A percentile compares a stretch with the other conserved stretches of the same genome.
These are phyloP conservation scores for Ascosphaera acerosa DNA, from an alignment of 2,329 filamentous ascomycete genomes.

Conservation along the genomic window DNA sequence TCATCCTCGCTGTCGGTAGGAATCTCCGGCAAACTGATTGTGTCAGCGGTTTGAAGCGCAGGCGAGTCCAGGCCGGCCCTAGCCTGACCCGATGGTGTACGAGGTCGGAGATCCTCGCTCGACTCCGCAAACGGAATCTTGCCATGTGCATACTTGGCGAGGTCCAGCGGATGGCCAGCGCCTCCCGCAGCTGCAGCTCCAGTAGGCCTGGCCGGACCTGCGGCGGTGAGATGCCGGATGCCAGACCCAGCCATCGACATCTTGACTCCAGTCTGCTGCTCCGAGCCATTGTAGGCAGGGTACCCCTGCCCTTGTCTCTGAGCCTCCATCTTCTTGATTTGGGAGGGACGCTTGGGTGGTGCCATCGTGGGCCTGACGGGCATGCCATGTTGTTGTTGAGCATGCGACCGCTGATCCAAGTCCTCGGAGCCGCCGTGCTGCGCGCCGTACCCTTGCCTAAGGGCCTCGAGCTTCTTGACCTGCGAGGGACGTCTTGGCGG, in stretches of 20 bases:
- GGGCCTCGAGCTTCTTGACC: constrained; percentile 35
- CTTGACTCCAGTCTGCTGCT: no score
- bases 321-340: constrained; percentile 37
- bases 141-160: constrained; percentile 70
- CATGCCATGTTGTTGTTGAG: constrained; percentile 1
- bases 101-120: constrained; percentile 32
- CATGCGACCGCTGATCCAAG: no score
- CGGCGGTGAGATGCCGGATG: constrained; percentile 25
- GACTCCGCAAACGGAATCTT: constrained; percentile 69
- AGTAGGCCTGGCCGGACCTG: constrained; percentile 14
- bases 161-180: constrained; percentile 45
- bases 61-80: constrained; percentile 39
- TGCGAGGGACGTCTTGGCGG: constrained; percentile 66
- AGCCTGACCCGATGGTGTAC: constrained; percentile 8
- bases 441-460: constrained; percentile 10
- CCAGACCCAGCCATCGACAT: constrained; percentile 5
- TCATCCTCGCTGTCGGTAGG: constrained; percentile 84
- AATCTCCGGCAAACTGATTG: constrained; percentile 82
- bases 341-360: constrained; percentile 63
- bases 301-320: constrained; percentile 11
- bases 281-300: no score
- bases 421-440: not conserved
- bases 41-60: constrained; percentile 67
- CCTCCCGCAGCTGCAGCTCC: constrained; percentile 28
- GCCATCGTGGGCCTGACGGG: constrained; percentile 45